phyloP scores from a whole-genome alignment of 2,329 filamentous ascomycete species.

The Colletotrichum cuscutae region DNA sequence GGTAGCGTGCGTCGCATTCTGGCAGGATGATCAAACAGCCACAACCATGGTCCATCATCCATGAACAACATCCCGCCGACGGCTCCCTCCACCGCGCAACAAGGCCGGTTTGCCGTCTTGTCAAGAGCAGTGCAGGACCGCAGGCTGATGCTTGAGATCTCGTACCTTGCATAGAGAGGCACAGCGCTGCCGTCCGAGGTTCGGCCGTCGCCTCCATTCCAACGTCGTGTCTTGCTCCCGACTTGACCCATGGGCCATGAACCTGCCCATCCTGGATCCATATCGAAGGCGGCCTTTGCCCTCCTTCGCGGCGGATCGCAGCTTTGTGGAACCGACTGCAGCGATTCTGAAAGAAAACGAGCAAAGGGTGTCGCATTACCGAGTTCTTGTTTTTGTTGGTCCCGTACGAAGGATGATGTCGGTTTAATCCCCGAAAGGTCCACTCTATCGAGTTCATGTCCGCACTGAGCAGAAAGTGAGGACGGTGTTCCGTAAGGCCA shows the following conservation, averaged over 20 bases:
- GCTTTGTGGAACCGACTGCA: not conserved
- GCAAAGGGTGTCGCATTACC: slow-evolving; percentile 4
- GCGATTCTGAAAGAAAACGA: not conserved
- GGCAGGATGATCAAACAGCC: slow-evolving; percentile 36
- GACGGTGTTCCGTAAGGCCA: slow-evolving; percentile 21
- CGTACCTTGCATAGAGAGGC: slow-evolving; percentile 30
- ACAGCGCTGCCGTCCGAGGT: slow-evolving; percentile 31
- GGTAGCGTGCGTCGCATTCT: slow-evolving; percentile 32
- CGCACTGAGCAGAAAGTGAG: slow-evolving; percentile 11
- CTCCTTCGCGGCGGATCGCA: slow-evolving; percentile 2
- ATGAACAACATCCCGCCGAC: slow-evolving; percentile 18
- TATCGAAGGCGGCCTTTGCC: slow-evolving; percentile 1
- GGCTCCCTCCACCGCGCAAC: slow-evolving; percentile 17
- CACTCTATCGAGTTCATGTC: slow-evolving; percentile 13
- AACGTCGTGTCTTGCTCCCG: slow-evolving; percentile 27
- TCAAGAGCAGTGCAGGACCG: slow-evolving; percentile 15
- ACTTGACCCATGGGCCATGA: not conserved
- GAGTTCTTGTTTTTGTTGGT: slow-evolving; percentile 10
- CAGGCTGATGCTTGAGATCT: slow-evolving; percentile 32
- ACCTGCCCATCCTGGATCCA: slow-evolving; percentile 4
- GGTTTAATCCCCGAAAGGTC: slow-evolving; percentile 22
- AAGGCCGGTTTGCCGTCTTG: slow-evolving; percentile 31
- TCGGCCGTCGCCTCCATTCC: slow-evolving; percentile 27
- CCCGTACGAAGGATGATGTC: not conserved
- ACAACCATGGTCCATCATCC: slow-evolving; percentile 28